These are phyloP conservation scores for Coemansia brasiliensis DNA, from an alignment of 192 early-diverging fungal species.

Conservation along the genomic window DNA sequence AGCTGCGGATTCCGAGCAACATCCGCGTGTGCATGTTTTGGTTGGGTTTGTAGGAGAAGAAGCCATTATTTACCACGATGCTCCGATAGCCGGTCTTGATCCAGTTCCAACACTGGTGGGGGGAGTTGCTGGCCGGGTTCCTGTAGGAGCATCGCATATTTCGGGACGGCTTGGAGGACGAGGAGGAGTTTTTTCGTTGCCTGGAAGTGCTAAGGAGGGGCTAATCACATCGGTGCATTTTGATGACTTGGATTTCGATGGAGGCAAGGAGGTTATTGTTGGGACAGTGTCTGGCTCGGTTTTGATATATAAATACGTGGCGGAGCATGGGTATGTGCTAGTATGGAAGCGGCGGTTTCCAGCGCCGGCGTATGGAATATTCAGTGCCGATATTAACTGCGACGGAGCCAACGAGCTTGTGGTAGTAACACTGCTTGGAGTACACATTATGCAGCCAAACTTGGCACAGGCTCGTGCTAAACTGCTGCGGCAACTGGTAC, in stretches of 20 bases:
- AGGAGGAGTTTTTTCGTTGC: slow-evolving; percentile 46
- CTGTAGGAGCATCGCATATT: slow-evolving; percentile 29
- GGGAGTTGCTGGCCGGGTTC: slow-evolving; percentile 25
- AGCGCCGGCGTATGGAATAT: slow-evolving; percentile 44
- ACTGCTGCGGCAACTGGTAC: slow-evolving; percentile 34
- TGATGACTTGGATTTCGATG: slow-evolving; percentile 45
- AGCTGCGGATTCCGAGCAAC: not conserved
- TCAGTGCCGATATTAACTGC: slow-evolving; percentile 48
- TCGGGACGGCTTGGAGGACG: slow-evolving; percentile 36
- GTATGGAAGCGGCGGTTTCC: slow-evolving; percentile 54
- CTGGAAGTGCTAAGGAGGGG: slow-evolving; percentile 40
- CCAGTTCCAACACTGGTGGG: slow-evolving; percentile 53
- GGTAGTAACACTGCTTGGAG: slow-evolving; percentile 52
- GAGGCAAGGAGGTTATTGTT: slow-evolving; percentile 40
- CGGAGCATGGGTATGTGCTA: slow-evolving; percentile 35
- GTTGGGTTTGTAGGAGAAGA: slow-evolving; percentile 53
- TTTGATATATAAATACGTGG: slow-evolving; percentile 46
- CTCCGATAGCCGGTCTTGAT: slow-evolving; percentile 43
- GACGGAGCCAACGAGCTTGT: slow-evolving; percentile 55
- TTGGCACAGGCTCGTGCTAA: slow-evolving; percentile 32
- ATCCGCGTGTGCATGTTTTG: slow-evolving; percentile 43
- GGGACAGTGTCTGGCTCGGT: slow-evolving; percentile 49
- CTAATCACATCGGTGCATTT: slow-evolving; percentile 50
- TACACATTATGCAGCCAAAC: slow-evolving; percentile 55
- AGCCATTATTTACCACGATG: slow-evolving; percentile 52